Evolutionary conservation across 202 grass and related monocot species (phyloP).

Genomic region (Elaeis oleifera): DNA sequence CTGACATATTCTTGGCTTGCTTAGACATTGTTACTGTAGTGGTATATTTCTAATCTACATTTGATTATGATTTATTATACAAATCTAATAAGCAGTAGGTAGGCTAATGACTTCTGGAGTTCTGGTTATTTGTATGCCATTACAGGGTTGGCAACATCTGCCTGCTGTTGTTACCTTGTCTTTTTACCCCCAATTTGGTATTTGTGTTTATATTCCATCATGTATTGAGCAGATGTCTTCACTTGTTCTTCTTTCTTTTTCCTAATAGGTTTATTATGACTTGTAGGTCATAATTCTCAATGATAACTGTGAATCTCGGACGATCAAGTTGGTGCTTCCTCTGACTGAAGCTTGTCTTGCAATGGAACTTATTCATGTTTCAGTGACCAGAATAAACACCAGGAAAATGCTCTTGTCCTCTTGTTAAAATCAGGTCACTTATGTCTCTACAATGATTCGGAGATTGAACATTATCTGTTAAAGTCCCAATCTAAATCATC

Average conservation of each 20-base stretch:
- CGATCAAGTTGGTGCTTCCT: conserved; percentile 78
- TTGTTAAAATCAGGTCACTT: conserved; percentile 82
- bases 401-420: conserved; percentile 59
- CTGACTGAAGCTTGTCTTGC: conserved; percentile 65
- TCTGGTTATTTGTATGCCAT: too few species aligned
- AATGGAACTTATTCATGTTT: conserved; percentile 63
- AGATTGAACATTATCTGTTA: conserved; percentile 68
- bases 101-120: too few species aligned
- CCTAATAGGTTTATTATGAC: conserved; percentile 7
- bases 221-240: not conserved
- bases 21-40: too few species aligned
- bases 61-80: too few species aligned
- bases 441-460: conserved; percentile 79
- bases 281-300: conserved; percentile 79
- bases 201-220: too few species aligned
- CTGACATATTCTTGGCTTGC: too few species aligned
- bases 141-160: too few species aligned
- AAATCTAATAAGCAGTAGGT: too few species aligned
- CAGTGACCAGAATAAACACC: conserved; percentile 60
- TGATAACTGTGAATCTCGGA: conserved; percentile 63
- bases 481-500: conserved; percentile 70
- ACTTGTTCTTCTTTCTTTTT: conserved; percentile 15
- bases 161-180: too few species aligned
- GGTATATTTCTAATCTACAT: too few species aligned
- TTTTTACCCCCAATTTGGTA: too few species aligned